phyloP scores from a whole-genome alignment of 2,329 filamentous ascomycete species.

The Colletotrichum abscissum region DNA sequence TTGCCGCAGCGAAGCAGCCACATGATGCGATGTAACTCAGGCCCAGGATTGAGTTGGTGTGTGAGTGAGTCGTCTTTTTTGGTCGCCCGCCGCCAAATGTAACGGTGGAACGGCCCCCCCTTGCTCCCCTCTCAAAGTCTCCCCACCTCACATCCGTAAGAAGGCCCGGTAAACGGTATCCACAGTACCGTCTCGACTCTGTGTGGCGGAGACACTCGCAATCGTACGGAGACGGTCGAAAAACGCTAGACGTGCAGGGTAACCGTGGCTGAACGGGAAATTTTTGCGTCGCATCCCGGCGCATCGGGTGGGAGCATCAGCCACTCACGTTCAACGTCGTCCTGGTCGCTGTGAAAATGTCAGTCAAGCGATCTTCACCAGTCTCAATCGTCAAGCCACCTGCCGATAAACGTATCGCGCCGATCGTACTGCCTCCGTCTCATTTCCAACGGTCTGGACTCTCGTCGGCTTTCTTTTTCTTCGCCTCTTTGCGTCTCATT shows the following conservation, averaged over 20 bases:
- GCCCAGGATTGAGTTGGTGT: constrained; percentile 5
- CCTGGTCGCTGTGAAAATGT: neutral
- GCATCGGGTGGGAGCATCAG: constrained; percentile 15
- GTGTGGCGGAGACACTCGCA: neutral
- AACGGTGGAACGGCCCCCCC: constrained; percentile 33
- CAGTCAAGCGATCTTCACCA: neutral
- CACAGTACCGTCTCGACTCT: constrained; percentile 23
- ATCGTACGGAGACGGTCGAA: neutral
- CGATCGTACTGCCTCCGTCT: constrained; percentile 24
- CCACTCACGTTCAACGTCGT: constrained; percentile 22
- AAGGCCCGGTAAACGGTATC: neutral
- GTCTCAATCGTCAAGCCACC: constrained; percentile 19
- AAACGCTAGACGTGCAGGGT: neutral
- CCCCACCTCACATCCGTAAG: neutral
- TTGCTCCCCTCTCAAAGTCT: constrained; percentile 4
- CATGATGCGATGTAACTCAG: constrained; percentile 29
- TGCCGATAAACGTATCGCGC: constrained; percentile 3
- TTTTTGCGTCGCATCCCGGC: constrained; percentile 22
- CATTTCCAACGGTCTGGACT: constrained; percentile 25
- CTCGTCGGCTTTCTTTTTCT: constrained; percentile 1
- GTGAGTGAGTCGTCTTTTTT: neutral
- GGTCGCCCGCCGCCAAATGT: constrained; percentile 23
- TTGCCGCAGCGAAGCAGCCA: constrained; percentile 22
- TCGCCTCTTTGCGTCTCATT: constrained; percentile 16
- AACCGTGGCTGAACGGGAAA: constrained; percentile 18